Evolutionary conservation across 352 stramenopile species (phyloP), one percentile per base, ranked within the genome.

Genomic region (Globisporangium carolinianum): DNA sequence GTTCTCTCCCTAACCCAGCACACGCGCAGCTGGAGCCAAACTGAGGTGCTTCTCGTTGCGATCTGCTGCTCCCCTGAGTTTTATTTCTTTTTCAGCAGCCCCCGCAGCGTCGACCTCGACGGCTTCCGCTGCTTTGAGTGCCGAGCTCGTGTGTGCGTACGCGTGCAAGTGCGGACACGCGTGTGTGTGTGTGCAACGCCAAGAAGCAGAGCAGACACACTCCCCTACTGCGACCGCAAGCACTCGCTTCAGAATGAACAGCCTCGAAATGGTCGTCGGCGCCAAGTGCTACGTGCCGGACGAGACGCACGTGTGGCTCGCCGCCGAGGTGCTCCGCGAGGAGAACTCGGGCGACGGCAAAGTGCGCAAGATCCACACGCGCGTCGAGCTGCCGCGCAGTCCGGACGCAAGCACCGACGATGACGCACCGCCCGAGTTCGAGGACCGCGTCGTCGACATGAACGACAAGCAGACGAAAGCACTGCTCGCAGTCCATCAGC

Each of bases 271-370:
- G 69, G 76, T 86, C 51, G 62, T 66, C 18, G 85, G 85, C 42
- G 75, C 69, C 66, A 89, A 89, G 76, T 91, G 80, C 81, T 94
- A 91, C 65, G 83, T 94, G 63, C 85, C 85, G 8, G 83, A 94
- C 59, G 82, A 91, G 69, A 83, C 65, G 12, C 78, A 93, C 68
- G 78, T 94, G 61, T 94, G 85, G 83, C 82, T 94, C 47, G 69
- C 80, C 36, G 85, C 83, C 18, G 70, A 91, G 51, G 75, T 94
- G 35, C 51, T 93, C 50, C 78, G 78, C 46, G 82, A 89, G 47
- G 76, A 89, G 56, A 80, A 76, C 61, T 64, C 72, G 51, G 72
- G 66, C 54, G 80, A 79, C 55, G 76, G 75, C 62, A 85, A 78
- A 63, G 64, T 68, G 35, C 78, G 78, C 55, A 80, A 91, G 57